A percentile compares a stretch with the other conserved stretches of the same genome.
These are phyloP conservation scores for Apiotrichum porosum DNA, from an alignment of 1,284 basidiomycete genomes.

Conservation along the genomic window DNA sequence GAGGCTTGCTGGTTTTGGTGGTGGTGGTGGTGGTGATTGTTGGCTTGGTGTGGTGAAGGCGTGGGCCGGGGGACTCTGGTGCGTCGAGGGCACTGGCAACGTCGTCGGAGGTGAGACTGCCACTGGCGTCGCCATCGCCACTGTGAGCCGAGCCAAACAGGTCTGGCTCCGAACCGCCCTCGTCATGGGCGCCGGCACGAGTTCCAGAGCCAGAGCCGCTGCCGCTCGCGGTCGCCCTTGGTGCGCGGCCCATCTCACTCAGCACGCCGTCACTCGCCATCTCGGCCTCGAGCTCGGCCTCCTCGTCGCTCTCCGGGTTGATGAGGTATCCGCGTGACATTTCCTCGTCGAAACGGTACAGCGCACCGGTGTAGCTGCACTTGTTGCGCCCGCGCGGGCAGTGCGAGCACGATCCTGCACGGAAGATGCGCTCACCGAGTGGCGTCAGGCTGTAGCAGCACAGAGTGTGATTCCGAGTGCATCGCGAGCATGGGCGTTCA, in stretches of 20 bases:
- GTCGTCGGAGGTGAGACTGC: no score
- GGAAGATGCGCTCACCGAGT: background rate
- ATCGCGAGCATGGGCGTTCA: background rate
- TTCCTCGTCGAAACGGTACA: constrained; percentile 4
- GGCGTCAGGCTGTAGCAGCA: background rate
- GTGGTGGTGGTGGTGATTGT: no score
- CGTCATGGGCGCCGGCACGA: background rate
- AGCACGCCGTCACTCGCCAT: background rate
- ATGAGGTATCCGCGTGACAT: background rate
- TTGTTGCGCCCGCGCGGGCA: background rate
- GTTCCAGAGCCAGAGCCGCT: background rate
- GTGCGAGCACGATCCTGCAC: constrained; percentile 1
- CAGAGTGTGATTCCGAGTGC: background rate
- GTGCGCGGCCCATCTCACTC: background rate
- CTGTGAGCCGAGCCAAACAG: no score
- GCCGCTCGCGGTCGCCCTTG: background rate
- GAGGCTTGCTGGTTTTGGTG: no score
- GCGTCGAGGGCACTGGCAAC: no score
- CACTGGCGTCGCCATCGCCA: no score
- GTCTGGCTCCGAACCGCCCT: no score
- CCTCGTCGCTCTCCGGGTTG: background rate
- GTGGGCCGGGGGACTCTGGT: no score
- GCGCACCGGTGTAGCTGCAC: background rate
- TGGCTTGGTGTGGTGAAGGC: no score
- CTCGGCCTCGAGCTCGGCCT: background rate